phyloP scores from a whole-genome alignment of 139 green algal genomes.

The Zygnema cylindricum region DNA sequence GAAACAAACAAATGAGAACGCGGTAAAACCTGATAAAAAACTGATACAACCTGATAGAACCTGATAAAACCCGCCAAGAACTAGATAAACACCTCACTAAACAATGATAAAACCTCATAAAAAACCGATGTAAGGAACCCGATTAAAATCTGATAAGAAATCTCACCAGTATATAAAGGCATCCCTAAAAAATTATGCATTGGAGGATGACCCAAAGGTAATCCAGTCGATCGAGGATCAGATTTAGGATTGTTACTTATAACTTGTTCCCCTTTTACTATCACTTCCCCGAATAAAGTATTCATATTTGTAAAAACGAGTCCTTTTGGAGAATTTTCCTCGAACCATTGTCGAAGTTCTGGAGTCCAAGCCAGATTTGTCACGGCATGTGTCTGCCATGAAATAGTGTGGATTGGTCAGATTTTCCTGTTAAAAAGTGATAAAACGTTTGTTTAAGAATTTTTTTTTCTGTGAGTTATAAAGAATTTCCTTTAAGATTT shows the following conservation, averaged over 20 bases:
- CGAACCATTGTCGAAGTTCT: constrained; percentile 40
- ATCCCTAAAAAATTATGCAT: constrained; percentile 42
- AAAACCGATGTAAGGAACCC: too few relatives aligned
- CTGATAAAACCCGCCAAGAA: too few relatives aligned
- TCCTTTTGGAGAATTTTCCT: constrained; percentile 5
- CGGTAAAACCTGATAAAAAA: too few relatives aligned
- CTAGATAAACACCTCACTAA: too few relatives aligned
- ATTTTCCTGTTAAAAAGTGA: too few relatives aligned
- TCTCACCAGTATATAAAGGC: constrained; percentile 33
- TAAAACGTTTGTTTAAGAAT: background rate
- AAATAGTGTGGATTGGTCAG: too few relatives aligned
- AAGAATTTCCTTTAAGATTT: too few relatives aligned
- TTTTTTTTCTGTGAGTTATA: background rate
- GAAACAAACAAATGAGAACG: too few relatives aligned
- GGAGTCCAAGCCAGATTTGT: constrained; percentile 36
- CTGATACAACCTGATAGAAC: too few relatives aligned
- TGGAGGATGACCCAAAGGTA: constrained; percentile 23
- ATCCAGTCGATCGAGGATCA: constrained; percentile 29
- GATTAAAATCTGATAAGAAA: too few relatives aligned
- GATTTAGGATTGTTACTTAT: constrained; percentile 30
- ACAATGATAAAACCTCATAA: too few relatives aligned
- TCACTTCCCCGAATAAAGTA: constrained; percentile 34
- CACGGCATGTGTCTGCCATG: constrained; percentile 33
- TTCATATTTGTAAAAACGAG: constrained; percentile 39
- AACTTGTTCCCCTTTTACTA: background rate